phyloP scores from a whole-genome alignment of 495 filamentous ascomycete genomes.

The Aeminium ludgeri region DNA sequence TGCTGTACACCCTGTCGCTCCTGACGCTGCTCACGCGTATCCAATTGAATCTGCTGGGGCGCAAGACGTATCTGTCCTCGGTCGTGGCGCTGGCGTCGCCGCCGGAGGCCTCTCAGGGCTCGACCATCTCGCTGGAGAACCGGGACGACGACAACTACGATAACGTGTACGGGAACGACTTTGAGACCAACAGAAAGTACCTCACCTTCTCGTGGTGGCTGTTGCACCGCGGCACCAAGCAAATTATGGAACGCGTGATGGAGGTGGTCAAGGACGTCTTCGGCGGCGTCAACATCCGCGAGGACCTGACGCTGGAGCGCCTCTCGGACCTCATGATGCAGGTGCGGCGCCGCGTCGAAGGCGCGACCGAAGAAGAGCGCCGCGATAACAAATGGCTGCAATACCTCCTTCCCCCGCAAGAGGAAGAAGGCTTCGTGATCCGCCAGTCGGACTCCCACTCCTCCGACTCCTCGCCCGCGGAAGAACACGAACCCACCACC shows the following conservation, averaged over 20 bases:
- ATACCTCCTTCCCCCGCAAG: slow-evolving; percentile 61
- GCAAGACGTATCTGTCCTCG: slow-evolving; percentile 83
- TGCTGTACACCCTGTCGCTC: slow-evolving; percentile 79
- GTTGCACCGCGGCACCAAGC: slow-evolving; percentile 74
- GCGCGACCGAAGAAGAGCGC: slow-evolving; percentile 45
- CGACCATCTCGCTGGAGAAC: slow-evolving; percentile 73
- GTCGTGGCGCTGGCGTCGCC: slow-evolving; percentile 74
- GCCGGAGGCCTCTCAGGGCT: slow-evolving; percentile 28
- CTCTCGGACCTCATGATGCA: slow-evolving; percentile 63
- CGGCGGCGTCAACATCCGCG: slow-evolving; percentile 66
- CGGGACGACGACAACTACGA: slow-evolving; percentile 67
- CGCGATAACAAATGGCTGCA: slow-evolving; percentile 48
- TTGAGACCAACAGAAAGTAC: slow-evolving; percentile 85
- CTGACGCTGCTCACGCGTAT: slow-evolving; percentile 85
- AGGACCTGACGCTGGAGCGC: slow-evolving; percentile 61
- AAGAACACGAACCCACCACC: slow-evolving; percentile 7
- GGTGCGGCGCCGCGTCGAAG: slow-evolving; percentile 72
- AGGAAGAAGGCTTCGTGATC: slow-evolving; percentile 67
- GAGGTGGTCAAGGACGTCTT: slow-evolving; percentile 71
- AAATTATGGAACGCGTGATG: slow-evolving; percentile 62
- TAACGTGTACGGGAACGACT: slow-evolving; percentile 72
- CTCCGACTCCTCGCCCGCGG: slow-evolving; percentile 38
- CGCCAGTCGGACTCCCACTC: slow-evolving; percentile 47
- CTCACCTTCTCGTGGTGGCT: slow-evolving; percentile 98
- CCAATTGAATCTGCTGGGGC: slow-evolving; percentile 91